phyloP scores from a whole-genome alignment of 106 monocot species.

The Apostasia ramifera region DNA sequence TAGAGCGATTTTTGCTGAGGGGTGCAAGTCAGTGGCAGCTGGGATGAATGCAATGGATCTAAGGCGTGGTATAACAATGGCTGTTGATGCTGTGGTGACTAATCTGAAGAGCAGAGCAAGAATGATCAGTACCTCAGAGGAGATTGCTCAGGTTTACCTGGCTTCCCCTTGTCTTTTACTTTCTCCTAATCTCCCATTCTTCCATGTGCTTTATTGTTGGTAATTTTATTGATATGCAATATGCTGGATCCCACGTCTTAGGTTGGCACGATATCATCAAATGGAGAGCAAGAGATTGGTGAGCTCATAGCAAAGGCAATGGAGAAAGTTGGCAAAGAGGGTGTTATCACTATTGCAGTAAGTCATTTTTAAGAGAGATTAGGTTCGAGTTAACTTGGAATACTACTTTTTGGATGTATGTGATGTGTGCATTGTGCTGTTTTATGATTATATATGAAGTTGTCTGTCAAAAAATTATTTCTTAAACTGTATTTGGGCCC shows the following conservation, averaged over 20 bases:
- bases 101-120: conserved; percentile 69
- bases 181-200: neutral
- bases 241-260: neutral
- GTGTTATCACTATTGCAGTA: conserved; percentile 75
- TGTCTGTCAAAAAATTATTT: too few relatives aligned
- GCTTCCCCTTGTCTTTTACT: neutral
- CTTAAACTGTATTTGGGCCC: too few relatives aligned
- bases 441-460: too few relatives aligned
- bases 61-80: conserved; percentile 84
- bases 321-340: conserved; percentile 92
- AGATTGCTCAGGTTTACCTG: conserved; percentile 65
- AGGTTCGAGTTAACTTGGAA: neutral
- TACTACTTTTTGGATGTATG: neutral
- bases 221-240: neutral
- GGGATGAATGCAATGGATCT: conserved; percentile 92
- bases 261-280: conserved; percentile 84
- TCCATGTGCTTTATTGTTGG: too few relatives aligned
- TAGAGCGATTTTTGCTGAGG: conserved; percentile 65
- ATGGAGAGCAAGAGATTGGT: conserved; percentile 77
- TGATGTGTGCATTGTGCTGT: neutral
- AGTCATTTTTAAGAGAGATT: conserved; percentile 16
- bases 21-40: conserved; percentile 85
- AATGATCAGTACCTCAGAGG: conserved; percentile 89
- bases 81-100: conserved; percentile 80
- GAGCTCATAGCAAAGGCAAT: conserved; percentile 80